Conservation (phyloP, 2,329 filamentous ascomycete species). For the Corniculantispora saksenae region DNA sequence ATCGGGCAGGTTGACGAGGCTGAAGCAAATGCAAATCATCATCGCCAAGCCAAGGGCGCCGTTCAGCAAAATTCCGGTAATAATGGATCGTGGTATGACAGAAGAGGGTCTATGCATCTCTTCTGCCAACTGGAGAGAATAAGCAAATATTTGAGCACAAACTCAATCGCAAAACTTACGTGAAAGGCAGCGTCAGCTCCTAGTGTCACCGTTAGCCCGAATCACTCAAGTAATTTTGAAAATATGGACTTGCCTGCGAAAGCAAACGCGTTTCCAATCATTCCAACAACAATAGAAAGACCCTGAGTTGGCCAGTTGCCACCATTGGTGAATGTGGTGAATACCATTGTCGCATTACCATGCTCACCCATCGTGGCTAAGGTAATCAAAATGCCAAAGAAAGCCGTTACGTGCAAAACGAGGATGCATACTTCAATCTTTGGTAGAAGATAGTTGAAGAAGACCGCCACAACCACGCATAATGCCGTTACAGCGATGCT, state of each 20-base stretch:
- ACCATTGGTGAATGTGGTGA: constrained; percentile 33
- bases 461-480: neutral
- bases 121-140: constrained; percentile 15
- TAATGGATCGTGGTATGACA: constrained; percentile 52
- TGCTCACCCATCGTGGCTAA: constrained; percentile 8
- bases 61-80: constrained; percentile 51
- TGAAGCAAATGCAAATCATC: constrained; percentile 57
- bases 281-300: constrained; percentile 42
- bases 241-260: constrained; percentile 27
- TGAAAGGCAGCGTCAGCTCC: constrained; percentile 33
- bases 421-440: constrained; percentile 19
- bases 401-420: constrained; percentile 14
- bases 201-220: neutral
- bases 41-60: constrained; percentile 55
- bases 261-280: constrained; percentile 42
- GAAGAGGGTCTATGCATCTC: constrained; percentile 48
- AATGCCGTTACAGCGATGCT: neutral
- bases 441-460: constrained; percentile 14
- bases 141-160: neutral
- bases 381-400: constrained; percentile 15
- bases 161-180: neutral
- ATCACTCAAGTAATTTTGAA: neutral
- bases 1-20: constrained; percentile 43
- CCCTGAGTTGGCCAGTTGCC: constrained; percentile 41
- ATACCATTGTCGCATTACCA: constrained; percentile 12